phyloP scores from a whole-genome alignment of 139 green algal genomes.

The Ostreobium quekettii region DNA sequence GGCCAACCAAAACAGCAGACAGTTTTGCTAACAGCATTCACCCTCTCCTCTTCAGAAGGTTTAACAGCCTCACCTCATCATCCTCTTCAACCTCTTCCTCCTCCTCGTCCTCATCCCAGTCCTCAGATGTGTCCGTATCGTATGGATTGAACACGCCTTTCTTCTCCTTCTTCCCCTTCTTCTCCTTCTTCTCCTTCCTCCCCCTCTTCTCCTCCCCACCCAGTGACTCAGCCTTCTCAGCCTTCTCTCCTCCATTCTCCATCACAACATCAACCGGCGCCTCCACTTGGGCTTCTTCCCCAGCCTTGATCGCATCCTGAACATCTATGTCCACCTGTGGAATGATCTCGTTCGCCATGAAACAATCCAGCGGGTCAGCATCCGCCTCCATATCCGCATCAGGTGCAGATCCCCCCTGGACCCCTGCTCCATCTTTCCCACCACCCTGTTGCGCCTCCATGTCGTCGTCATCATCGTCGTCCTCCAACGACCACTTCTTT shows the following conservation, averaged over 20 bases:
- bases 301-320: constrained; percentile 4
- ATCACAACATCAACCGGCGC: background rate
- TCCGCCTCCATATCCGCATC: constrained; percentile 57
- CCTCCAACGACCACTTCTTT: constrained; percentile 54
- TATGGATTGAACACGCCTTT: constrained; percentile 13
- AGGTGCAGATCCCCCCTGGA: background rate
- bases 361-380: constrained; percentile 87
- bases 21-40: background rate
- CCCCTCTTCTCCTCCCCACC: background rate
- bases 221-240: background rate
- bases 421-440: constrained; percentile 6
- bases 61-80: constrained; percentile 40
- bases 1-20: background rate
- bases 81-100: constrained; percentile 36
- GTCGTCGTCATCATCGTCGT: constrained; percentile 54
- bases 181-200: background rate
- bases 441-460: constrained; percentile 19
- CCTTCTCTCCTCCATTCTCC: background rate
- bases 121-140: constrained; percentile 13
- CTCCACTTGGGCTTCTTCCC: background rate
- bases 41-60: constrained; percentile 20
- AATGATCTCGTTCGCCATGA: constrained; percentile 69
- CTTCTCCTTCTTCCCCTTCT: constrained; percentile 9
- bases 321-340: constrained; percentile 27
- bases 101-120: constrained; percentile 25